Conservation (phyloP, 441 rosid species). For the Geranium incanum region DNA sequence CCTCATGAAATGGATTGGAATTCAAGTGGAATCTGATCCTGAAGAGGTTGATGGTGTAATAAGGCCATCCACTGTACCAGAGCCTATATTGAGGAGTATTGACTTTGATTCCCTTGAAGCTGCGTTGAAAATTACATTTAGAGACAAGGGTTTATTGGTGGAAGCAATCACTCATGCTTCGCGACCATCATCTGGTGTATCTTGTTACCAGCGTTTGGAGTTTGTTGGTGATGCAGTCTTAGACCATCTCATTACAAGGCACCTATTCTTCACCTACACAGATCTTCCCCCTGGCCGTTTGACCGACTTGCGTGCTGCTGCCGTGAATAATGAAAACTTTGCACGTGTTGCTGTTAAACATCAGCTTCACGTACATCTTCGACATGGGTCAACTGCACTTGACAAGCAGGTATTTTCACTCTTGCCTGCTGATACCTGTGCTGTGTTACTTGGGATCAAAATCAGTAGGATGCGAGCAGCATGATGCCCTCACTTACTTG, state of each 20-base stretch:
- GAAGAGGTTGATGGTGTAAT: slow-evolving; percentile 39
- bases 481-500: background rate
- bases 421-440: slow-evolving; percentile 5
- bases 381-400: slow-evolving; percentile 95
- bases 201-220: slow-evolving; percentile 92
- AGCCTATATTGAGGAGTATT: slow-evolving; percentile 68
- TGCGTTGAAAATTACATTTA: slow-evolving; percentile 58
- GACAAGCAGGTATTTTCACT: slow-evolving; percentile 57
- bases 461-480: background rate
- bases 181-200: slow-evolving; percentile 88
- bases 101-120: slow-evolving; percentile 71
- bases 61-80: slow-evolving; percentile 55
- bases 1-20: slow-evolving; percentile 96
- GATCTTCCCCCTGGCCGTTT: slow-evolving; percentile 94
- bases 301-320: slow-evolving; percentile 98
- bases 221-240: slow-evolving; percentile 98
- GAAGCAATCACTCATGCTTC: slow-evolving; percentile 99
- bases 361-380: slow-evolving; percentile 79
- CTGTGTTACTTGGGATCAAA: background rate
- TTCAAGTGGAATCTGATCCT: slow-evolving; percentile 71
- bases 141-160: slow-evolving; percentile 54
- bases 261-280: slow-evolving; percentile 85
- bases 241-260: slow-evolving; percentile 91
- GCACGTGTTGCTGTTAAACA: slow-evolving; percentile 98
- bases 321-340: slow-evolving; percentile 96